Percentiles rank a stretch among this genome's conserved stretches.
These are phyloP conservation scores for Gautieria morchelliformis DNA, from an alignment of 768 basidiomycete species.

Conservation along the genomic window DNA sequence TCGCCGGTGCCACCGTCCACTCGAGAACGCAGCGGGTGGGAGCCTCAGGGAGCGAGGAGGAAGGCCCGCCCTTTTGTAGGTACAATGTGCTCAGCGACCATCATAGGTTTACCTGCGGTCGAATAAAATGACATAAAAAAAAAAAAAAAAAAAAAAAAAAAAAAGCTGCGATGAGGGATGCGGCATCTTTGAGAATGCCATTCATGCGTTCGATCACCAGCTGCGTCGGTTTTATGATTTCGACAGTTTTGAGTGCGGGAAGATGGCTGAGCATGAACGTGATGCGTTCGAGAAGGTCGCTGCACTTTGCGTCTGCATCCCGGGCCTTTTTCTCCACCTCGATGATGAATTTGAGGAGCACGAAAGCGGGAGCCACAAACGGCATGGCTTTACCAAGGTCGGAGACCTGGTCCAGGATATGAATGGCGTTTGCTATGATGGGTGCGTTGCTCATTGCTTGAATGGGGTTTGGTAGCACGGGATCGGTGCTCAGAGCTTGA, in stretches of 20 bases:
- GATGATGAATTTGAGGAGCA: constrained; percentile 31
- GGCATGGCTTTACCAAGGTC: constrained; percentile 29
- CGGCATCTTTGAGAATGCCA: constrained; percentile 28
- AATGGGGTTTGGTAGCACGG: constrained; percentile 16
- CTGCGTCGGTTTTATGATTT: constrained; percentile 24
- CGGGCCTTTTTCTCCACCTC: constrained; percentile 28
- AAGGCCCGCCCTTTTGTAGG: no score
- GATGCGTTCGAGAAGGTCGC: constrained; percentile 31
- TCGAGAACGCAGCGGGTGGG: no score
- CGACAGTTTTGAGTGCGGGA: constrained; percentile 24
- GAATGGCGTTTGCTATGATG: constrained; percentile 18
- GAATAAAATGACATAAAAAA: no score
- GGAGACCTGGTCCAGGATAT: constrained; percentile 23
- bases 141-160: no score
- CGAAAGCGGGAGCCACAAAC: constrained; percentile 30
- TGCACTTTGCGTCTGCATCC: constrained; percentile 32
- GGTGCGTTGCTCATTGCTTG: constrained; percentile 18
- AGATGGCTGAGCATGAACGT: constrained; percentile 34
- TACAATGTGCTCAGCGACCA: no score
- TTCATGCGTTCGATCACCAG: constrained; percentile 31
- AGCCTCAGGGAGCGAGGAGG: no score
- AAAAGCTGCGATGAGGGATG: no score
- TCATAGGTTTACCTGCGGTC: no score
- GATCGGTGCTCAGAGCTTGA: neutral
- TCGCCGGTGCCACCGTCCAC: no score